Evolutionary conservation across 2,329 filamentous ascomycete species (phyloP).

Genomic region (Ceratocystiopsis sp.): DNA sequence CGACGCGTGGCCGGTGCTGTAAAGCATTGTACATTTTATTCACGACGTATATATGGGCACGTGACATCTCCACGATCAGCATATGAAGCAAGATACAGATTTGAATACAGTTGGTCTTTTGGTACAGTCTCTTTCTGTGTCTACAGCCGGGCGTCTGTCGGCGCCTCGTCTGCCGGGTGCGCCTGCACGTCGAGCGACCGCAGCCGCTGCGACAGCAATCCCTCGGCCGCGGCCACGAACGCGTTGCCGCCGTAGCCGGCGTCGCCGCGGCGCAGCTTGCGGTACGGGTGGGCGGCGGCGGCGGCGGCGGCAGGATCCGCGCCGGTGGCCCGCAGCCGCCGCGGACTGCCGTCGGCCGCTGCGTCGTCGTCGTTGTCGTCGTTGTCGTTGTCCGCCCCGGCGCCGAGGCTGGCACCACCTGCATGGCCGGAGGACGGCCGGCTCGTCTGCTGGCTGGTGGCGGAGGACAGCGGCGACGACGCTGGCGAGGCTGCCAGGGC

Average conservation of each 20-base stretch:
- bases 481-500: conserved; percentile 15
- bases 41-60: no score
- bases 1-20: not conserved
- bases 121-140: no score
- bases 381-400: conserved; percentile 1
- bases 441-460: conserved; percentile 18
- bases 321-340: not conserved
- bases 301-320: not conserved
- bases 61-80: no score
- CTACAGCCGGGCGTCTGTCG: no score
- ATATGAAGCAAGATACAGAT: not conserved
- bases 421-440: conserved; percentile 10
- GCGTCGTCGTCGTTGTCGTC: not conserved
- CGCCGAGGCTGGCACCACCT: conserved; percentile 12
- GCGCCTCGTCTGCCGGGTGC: not conserved
- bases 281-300: conserved; percentile 27
- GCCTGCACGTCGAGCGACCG: conserved; percentile 39
- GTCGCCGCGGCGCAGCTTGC: conserved; percentile 52
- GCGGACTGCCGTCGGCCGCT: not conserved
- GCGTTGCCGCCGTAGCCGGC: conserved; percentile 41
- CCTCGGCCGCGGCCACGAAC: conserved; percentile 31
- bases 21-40: not conserved
- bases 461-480: conserved; percentile 8
- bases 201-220: conserved; percentile 53
- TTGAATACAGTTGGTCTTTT: no score